phyloP scores from a whole-genome alignment of 2,329 filamentous ascomycete species.

The Fusarium oligoseptatum region DNA sequence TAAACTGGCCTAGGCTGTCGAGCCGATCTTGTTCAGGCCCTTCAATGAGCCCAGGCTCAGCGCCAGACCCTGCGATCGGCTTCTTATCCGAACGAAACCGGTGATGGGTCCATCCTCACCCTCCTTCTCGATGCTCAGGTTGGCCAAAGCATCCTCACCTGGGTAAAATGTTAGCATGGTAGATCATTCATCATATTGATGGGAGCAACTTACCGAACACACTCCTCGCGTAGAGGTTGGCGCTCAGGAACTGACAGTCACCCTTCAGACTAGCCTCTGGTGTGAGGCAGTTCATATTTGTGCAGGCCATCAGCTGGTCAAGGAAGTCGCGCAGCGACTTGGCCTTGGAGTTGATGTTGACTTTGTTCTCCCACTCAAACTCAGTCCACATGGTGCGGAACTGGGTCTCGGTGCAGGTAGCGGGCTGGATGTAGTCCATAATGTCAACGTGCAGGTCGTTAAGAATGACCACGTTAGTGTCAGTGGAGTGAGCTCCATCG shows the following conservation, averaged over 20 bases:
- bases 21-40: constrained; percentile 86
- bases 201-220: constrained; percentile 86
- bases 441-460: constrained; percentile 99
- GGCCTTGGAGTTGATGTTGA: constrained; percentile 99
- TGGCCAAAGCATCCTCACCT: constrained; percentile 99
- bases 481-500: constrained; percentile 90
- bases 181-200: neutral
- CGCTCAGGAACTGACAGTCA: constrained; percentile 97
- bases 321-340: constrained; percentile 93
- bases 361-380: constrained; percentile 99
- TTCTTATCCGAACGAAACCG: constrained; percentile 97
- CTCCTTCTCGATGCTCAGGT: constrained; percentile 97
- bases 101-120: constrained; percentile 95
- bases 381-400: constrained; percentile 99
- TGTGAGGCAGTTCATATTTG: constrained; percentile 98
- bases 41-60: constrained; percentile 95
- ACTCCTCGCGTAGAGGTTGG: constrained; percentile 95
- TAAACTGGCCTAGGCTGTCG: constrained; percentile 45
- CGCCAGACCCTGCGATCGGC: constrained; percentile 93
- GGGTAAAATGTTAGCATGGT: constrained; percentile 40
- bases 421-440: constrained; percentile 99
- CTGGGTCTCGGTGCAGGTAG: constrained; percentile 95
- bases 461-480: constrained; percentile 96
- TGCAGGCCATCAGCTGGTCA: constrained; percentile 94
- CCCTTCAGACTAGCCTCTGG: constrained; percentile 97